Conservation (phyloP, 331 rosid species). For the Quercus phellos region DNA sequence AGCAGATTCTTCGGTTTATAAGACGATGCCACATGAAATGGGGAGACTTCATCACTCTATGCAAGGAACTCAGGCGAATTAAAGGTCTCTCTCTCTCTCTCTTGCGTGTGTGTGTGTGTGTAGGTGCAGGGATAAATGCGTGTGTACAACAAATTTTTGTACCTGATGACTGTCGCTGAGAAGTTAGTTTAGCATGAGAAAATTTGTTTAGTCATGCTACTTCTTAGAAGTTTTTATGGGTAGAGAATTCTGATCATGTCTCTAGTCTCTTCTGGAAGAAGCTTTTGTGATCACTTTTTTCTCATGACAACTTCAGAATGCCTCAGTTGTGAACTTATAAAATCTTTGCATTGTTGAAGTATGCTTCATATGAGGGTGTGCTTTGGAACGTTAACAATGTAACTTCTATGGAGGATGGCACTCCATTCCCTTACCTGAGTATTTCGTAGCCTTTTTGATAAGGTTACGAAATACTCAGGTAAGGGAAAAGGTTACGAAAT, state of each 20-base stretch:
- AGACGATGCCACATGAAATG: constrained; percentile 99
- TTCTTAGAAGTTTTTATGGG: background rate
- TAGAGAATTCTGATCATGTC: background rate
- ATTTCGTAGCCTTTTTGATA: background rate
- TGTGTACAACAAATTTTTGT: background rate
- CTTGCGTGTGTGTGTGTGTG: background rate
- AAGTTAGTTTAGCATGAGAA: background rate
- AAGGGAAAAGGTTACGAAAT: too few species aligned
- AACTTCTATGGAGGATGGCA: background rate
- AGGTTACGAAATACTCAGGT: too few species aligned
- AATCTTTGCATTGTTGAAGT: background rate
- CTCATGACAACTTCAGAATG: background rate
- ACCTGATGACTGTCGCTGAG: background rate
- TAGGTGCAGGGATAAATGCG: background rate
- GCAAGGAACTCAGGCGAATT: constrained; percentile 96
- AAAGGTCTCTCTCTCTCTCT: constrained; percentile 51
- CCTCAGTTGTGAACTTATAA: background rate
- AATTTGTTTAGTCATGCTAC: background rate
- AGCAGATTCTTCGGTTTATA: constrained; percentile 95
- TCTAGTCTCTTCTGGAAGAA: background rate
- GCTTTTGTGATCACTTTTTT: background rate
- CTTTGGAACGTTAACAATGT: background rate
- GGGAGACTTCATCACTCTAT: constrained; percentile 97
- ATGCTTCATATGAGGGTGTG: background rate
- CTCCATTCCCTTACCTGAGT: background rate